phyloP scores from a whole-genome alignment of 2,329 filamentous ascomycete genomes.

The Clarireedia sp. region DNA sequence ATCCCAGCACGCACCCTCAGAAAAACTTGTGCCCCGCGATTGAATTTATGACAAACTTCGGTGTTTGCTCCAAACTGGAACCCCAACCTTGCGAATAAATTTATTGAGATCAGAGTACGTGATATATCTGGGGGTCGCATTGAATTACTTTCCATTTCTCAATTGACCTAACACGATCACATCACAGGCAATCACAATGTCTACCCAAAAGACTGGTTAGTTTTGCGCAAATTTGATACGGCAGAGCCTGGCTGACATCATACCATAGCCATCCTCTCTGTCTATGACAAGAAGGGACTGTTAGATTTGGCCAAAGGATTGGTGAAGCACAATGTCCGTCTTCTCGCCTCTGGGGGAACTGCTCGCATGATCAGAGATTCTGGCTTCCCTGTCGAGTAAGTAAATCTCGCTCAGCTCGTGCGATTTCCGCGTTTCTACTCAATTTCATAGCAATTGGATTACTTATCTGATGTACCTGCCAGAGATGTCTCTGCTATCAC shows the following conservation, averaged over 20 bases:
- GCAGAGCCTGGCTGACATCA: conserved; percentile 8
- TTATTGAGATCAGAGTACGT: neutral
- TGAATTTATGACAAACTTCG: conserved; percentile 5
- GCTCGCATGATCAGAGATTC: conserved; percentile 95
- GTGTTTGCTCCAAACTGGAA: neutral
- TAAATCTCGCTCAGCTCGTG: conserved; percentile 27
- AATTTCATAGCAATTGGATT: neutral
- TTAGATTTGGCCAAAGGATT: conserved; percentile 88
- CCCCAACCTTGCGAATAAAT: no score
- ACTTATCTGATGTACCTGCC: neutral
- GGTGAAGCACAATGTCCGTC: conserved; percentile 78
- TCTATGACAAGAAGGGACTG: conserved; percentile 97
- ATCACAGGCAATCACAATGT: conserved; percentile 1
- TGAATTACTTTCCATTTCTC: neutral
- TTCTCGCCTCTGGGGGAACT: conserved; percentile 91
- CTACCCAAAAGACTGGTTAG: conserved; percentile 21
- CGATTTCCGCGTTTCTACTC: neutral
- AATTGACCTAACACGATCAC: neutral
- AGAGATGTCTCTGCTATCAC: conserved; percentile 98
- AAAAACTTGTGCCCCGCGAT: conserved; percentile 9
- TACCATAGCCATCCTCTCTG: conserved; percentile 77
- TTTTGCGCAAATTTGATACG: conserved; percentile 1
- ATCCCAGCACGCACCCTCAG: neutral
- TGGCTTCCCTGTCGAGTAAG: conserved; percentile 84
- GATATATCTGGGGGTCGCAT: neutral